Evolutionary conservation across 345 rosid genomes (phyloP).

Genomic region (Lumnitzera littorea): DNA sequence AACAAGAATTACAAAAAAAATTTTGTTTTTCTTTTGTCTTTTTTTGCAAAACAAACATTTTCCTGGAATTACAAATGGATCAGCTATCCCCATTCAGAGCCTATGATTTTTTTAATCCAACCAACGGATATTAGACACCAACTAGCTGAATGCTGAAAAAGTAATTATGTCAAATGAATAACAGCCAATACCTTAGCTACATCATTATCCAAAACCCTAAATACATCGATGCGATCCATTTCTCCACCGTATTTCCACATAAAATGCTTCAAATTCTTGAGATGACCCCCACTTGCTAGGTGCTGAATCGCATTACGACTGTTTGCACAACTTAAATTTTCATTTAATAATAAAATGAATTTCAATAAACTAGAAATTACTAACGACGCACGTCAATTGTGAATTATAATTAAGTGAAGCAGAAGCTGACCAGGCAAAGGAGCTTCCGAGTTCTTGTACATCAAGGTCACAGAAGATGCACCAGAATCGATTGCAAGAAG

Average conservation of each 20-base stretch:
- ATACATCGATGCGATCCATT: conserved; percentile 47
- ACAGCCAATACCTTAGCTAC: conserved; percentile 44
- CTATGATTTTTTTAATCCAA: too few relatives aligned
- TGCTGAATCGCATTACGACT: conserved; percentile 66
- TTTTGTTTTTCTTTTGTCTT: too few relatives aligned
- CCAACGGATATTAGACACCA: too few relatives aligned
- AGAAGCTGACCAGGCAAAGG: conserved; percentile 55
- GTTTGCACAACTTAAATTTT: conserved; percentile 8
- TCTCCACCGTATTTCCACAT: conserved; percentile 62
- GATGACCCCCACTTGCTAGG: conserved; percentile 58
- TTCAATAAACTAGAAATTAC: neutral
- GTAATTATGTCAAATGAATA: too few relatives aligned
- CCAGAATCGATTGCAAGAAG: conserved; percentile 64
- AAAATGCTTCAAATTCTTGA: conserved; percentile 74
- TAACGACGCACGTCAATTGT: neutral
- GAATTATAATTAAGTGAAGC: neutral
- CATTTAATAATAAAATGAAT: neutral
- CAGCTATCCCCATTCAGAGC: too few relatives aligned
- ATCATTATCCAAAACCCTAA: conserved; percentile 46
- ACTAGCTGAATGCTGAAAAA: too few relatives aligned
- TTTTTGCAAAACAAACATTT: too few relatives aligned
- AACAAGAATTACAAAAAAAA: too few relatives aligned
- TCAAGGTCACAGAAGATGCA: conserved; percentile 78
- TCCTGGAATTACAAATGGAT: too few relatives aligned
- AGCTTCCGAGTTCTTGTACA: conserved; percentile 50